Evolutionary conservation across 305 asterid species (phyloP).

Genomic region (Fraxinus xanthoxyloides): DNA sequence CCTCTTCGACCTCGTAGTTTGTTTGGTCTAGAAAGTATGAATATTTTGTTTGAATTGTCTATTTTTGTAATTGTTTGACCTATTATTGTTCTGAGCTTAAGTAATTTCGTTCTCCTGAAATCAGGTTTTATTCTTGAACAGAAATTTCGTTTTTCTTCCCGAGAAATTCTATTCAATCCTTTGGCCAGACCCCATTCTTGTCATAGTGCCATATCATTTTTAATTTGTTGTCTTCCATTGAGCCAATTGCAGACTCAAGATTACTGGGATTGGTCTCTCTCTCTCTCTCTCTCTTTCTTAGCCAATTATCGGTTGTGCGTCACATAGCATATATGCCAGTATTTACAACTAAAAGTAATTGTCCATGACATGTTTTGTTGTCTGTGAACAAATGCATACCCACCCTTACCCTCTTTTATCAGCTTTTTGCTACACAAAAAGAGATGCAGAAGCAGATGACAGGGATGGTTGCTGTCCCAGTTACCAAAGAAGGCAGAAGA

Average conservation of each 20-base stretch:
- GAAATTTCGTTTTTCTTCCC: background rate
- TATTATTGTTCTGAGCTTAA: background rate
- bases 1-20: background rate
- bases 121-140: background rate
- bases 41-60: background rate
- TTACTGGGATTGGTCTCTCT: background rate
- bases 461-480: slow-evolving; percentile 50
- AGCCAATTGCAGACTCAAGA: background rate
- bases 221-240: background rate
- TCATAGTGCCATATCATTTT: background rate
- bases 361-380: background rate
- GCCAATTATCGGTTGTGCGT: background rate
- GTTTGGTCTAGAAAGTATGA: background rate
- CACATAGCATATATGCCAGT: background rate
- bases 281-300: background rate
- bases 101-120: background rate
- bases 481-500: slow-evolving; percentile 77
- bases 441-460: slow-evolving; percentile 82
- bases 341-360: slow-evolving; percentile 6
- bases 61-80: background rate
- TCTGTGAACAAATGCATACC: slow-evolving; percentile 10
- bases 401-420: slow-evolving; percentile 24
- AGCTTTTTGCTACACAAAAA: slow-evolving; percentile 64
- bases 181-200: background rate
- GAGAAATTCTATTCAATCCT: background rate